phyloP scores from a whole-genome alignment of 1,284 basidiomycete species.

The Erythrobasidium hasegawianum region DNA sequence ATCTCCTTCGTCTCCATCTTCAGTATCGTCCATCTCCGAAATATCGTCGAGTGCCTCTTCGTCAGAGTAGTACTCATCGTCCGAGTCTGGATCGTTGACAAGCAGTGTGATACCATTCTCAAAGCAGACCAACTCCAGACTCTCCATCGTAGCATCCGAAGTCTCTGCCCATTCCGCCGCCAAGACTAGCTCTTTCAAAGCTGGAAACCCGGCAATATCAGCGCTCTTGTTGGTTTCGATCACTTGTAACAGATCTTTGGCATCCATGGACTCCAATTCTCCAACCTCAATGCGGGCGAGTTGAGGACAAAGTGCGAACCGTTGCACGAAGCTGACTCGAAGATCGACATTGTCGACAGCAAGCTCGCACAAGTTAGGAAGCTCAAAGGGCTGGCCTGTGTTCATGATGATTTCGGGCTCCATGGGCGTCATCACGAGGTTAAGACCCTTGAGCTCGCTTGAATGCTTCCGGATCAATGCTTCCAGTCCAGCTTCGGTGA shows the following conservation, averaged over 20 bases:
- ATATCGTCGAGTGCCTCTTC: conserved; percentile 34
- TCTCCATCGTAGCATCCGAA: conserved; percentile 5
- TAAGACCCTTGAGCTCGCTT: not conserved
- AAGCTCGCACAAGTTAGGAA: conserved; percentile 9
- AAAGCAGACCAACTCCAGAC: conserved; percentile 26
- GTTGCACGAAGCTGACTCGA: conserved; percentile 7
- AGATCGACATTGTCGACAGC: conserved; percentile 13
- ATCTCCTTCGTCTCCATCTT: conserved; percentile 38
- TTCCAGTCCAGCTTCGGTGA: conserved; percentile 14
- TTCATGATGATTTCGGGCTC: conserved; percentile 11
- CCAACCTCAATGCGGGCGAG: conserved; percentile 13
- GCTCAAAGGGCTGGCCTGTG: conserved; percentile 14
- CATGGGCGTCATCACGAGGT: conserved; percentile 6
- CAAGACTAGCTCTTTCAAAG: conserved; percentile 15
- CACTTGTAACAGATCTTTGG: conserved; percentile 3
- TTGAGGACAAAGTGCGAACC: conserved; percentile 17
- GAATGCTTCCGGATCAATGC: conserved; percentile 9
- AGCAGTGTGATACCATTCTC: conserved; percentile 16
- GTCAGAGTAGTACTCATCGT: conserved; percentile 24
- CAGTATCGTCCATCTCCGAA: conserved; percentile 37
- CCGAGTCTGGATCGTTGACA: conserved; percentile 12
- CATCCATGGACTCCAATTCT: conserved; percentile 1
- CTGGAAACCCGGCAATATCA: conserved; percentile 9
- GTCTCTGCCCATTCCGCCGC: conserved; percentile 18
- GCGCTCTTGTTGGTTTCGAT: conserved; percentile 8